Evolutionary conservation across 2,329 filamentous ascomycete genomes (phyloP).

Genomic region (Catunica adiposa): DNA sequence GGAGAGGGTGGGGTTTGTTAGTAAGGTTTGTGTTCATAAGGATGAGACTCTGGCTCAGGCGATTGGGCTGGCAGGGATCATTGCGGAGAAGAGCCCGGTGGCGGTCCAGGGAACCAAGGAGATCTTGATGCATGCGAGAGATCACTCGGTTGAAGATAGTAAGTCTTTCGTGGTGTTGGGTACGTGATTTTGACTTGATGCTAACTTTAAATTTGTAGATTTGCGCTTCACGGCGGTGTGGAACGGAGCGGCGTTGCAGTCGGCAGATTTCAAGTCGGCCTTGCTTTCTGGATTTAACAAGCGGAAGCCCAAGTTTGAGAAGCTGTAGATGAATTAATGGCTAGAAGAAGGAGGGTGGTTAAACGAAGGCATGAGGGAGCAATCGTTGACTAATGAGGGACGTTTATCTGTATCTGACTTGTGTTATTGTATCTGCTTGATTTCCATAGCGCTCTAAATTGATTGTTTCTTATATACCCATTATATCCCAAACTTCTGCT

Average conservation of each 20-base stretch:
- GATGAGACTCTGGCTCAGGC: constrained; percentile 44
- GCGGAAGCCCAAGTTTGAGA: constrained; percentile 67
- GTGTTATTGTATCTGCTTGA: no score
- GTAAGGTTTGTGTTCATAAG: constrained; percentile 47
- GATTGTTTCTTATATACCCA: not conserved
- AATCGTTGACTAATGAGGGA: no score
- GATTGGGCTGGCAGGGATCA: constrained; percentile 42
- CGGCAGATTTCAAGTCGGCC: constrained; percentile 57
- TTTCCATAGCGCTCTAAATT: no score
- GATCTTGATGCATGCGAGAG: constrained; percentile 64
- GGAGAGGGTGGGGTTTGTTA: constrained; percentile 51
- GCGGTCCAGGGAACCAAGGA: constrained; percentile 81
- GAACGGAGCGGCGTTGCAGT: constrained; percentile 75
- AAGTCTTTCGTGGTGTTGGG: constrained; percentile 21
- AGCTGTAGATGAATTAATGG: constrained; percentile 40
- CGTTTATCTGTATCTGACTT: no score
- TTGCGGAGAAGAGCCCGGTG: constrained; percentile 73
- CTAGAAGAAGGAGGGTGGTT: not conserved
- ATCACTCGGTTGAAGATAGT: constrained; percentile 64
- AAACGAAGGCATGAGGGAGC: not conserved
- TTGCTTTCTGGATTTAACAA: constrained; percentile 63
- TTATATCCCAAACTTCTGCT: not conserved
- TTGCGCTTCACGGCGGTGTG: constrained; percentile 72
- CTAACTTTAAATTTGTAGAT: constrained; percentile 26
- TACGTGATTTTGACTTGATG: not conserved